Conservation (phyloP, 2,329 filamentous ascomycete species). For the Ascosphaera apis region DNA sequence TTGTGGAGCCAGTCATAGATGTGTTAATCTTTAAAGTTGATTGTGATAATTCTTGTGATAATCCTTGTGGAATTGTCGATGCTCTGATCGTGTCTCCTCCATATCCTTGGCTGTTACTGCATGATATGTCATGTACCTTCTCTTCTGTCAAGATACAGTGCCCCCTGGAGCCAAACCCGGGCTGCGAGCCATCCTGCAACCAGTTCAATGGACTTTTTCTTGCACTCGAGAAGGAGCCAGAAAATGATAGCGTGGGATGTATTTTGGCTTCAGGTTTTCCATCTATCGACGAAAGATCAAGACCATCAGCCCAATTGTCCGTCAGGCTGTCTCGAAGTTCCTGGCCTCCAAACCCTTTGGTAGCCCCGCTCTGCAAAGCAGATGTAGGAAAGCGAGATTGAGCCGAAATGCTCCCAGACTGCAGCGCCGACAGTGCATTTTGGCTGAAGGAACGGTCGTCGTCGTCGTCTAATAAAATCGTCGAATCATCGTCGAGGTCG, state of each 20-base stretch:
- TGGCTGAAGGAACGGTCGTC: conserved; percentile 31
- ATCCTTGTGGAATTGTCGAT: too few species aligned
- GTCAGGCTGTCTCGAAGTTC: conserved; percentile 50
- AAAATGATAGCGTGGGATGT: conserved; percentile 37
- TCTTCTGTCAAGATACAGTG: too few species aligned
- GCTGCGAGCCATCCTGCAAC: too few species aligned
- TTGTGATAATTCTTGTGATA: too few species aligned
- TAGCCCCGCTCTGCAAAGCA: conserved; percentile 74
- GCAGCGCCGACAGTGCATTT: too few species aligned
- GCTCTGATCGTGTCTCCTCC: too few species aligned
- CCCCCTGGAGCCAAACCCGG: too few species aligned
- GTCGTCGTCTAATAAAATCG: conserved; percentile 64
- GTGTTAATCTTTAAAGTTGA: too few species aligned
- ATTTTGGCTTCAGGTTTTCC: conserved; percentile 40
- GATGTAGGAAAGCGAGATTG: conserved; percentile 71
- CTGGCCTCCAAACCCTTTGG: conserved; percentile 62
- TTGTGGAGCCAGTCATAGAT: too few species aligned
- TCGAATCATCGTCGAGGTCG: conserved; percentile 59
- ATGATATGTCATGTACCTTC: too few species aligned
- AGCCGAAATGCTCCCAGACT: conserved; percentile 46
- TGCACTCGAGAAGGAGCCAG: conserved; percentile 30
- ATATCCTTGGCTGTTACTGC: too few species aligned
- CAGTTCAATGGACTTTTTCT: too few species aligned
- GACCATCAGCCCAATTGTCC: conserved; percentile 62
- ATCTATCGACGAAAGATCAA: conserved; percentile 40